phyloP scores from a whole-genome alignment of 257 asterid species.

The Solanum clarkiae region DNA sequence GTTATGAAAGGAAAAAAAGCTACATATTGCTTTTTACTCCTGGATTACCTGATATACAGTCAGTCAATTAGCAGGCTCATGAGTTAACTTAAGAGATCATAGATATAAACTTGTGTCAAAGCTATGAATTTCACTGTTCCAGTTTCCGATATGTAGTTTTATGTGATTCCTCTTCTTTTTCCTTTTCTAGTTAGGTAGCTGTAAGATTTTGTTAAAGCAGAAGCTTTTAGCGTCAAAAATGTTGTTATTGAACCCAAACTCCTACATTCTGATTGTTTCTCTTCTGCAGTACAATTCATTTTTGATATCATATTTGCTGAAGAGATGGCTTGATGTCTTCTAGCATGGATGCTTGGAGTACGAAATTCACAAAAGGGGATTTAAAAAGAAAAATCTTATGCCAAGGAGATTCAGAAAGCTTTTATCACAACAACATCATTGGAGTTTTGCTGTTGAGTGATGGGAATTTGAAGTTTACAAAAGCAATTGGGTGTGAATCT shows the following conservation, averaged over 20 bases:
- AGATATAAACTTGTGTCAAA: neutral
- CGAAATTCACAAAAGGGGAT: no score
- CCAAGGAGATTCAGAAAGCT: no score
- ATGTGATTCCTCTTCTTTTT: no score
- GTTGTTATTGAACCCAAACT: neutral
- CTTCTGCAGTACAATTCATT: constrained; percentile 42
- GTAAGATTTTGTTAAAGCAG: neutral
- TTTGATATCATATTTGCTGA: constrained; percentile 57
- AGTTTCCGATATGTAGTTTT: neutral
- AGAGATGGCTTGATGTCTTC: constrained; percentile 32
- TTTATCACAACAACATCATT: no score
- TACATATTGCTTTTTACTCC: neutral
- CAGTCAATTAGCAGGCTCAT: neutral
- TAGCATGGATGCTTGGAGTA: neutral
- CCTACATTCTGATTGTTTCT: neutral
- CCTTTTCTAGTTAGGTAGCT: neutral
- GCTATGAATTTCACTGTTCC: neutral
- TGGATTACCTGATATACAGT: neutral
- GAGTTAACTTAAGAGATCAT: neutral
- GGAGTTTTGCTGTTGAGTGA: constrained; percentile 86
- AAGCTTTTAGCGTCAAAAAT: neutral
- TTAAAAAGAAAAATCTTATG: no score
- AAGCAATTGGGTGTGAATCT: constrained; percentile 79
- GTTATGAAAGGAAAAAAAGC: neutral
- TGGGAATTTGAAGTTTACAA: constrained; percentile 74